A percentile compares a stretch with the other conserved stretches of the same genome.
Conservation (phyloP, 1,284 basidiomycete genomes). For the Cerioporus squamosus region DNA sequence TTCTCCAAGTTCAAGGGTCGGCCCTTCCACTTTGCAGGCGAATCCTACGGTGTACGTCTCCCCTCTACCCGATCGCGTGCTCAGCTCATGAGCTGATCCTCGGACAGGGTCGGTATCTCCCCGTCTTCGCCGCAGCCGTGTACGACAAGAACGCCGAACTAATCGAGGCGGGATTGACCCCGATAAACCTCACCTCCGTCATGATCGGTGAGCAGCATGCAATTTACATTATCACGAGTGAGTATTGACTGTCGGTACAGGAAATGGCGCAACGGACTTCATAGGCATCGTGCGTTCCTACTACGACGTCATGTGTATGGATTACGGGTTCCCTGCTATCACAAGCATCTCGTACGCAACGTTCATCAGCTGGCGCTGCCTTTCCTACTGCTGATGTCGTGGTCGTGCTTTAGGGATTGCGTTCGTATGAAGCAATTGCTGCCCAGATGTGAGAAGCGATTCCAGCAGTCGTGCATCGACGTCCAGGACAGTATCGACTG, state of each 20-base stretch:
- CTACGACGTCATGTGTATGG: conserved; percentile 39
- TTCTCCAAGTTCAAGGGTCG: conserved; percentile 69
- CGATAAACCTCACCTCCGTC: conserved; percentile 81
- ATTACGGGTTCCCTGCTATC: conserved; percentile 32
- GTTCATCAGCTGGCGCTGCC: background rate
- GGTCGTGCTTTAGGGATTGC: conserved; percentile 28
- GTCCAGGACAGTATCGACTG: conserved; percentile 43
- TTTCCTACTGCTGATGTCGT: conserved; percentile 22
- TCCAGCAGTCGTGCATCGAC: conserved; percentile 31
- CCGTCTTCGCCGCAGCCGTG: conserved; percentile 79
- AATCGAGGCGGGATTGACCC: conserved; percentile 59
- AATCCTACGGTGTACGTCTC: conserved; percentile 51
- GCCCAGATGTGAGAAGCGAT: conserved; percentile 33
- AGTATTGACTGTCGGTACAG: conserved; percentile 41
- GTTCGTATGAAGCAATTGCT: conserved; percentile 36
- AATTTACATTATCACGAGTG: background rate
- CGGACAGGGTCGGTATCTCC: conserved; percentile 76
- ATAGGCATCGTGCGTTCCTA: conserved; percentile 32
- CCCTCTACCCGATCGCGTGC: conserved; percentile 25
- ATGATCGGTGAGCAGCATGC: conserved; percentile 66
- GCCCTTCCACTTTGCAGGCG: conserved; percentile 73
- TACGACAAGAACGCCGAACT: conserved; percentile 76
- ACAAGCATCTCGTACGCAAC: conserved; percentile 24
- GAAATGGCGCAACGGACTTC: conserved; percentile 46
- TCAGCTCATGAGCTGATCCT: background rate